A percentile compares a stretch with the other conserved stretches of the same genome.
Evolutionary conservation across 2,329 filamentous ascomycete species (phyloP).

Genomic region (Elsinoe arachidis): DNA sequence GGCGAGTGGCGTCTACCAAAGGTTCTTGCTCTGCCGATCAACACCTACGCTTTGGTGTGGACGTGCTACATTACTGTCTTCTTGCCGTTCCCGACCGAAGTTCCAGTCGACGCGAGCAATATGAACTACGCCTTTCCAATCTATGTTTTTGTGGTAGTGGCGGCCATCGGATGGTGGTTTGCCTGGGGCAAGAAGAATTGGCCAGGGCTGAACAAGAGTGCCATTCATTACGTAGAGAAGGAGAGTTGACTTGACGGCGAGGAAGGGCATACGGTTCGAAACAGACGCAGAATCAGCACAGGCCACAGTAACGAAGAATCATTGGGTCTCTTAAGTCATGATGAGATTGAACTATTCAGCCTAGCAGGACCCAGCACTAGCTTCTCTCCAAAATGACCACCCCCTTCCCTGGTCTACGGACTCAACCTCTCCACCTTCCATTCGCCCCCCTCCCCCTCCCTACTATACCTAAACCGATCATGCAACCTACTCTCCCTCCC

Average conservation of each 20-base stretch:
- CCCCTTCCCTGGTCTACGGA: conserved; percentile 40
- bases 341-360: background rate
- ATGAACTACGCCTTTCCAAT: conserved; percentile 23
- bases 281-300: background rate
- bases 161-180: conserved; percentile 18
- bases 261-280: background rate
- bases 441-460: conserved; percentile 39
- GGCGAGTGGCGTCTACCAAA: conserved; percentile 20
- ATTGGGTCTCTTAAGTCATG: background rate
- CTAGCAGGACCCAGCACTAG: background rate
- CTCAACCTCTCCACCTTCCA: conserved; percentile 69
- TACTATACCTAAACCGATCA: conserved; percentile 82
- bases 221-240: conserved; percentile 15
- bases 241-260: conserved; percentile 7
- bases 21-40: conserved; percentile 18
- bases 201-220: conserved; percentile 19
- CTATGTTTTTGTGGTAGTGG: conserved; percentile 18
- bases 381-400: background rate
- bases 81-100: conserved; percentile 20
- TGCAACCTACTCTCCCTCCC: conserved; percentile 82
- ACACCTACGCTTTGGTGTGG: conserved; percentile 21
- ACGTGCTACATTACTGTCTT: conserved; percentile 20
- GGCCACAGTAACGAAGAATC: background rate
- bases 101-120: conserved; percentile 19
- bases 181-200: conserved; percentile 18